These are phyloP conservation scores for Chrysochromulina parva DNA, from an alignment of 78 protist species.

Conservation along the genomic window DNA sequence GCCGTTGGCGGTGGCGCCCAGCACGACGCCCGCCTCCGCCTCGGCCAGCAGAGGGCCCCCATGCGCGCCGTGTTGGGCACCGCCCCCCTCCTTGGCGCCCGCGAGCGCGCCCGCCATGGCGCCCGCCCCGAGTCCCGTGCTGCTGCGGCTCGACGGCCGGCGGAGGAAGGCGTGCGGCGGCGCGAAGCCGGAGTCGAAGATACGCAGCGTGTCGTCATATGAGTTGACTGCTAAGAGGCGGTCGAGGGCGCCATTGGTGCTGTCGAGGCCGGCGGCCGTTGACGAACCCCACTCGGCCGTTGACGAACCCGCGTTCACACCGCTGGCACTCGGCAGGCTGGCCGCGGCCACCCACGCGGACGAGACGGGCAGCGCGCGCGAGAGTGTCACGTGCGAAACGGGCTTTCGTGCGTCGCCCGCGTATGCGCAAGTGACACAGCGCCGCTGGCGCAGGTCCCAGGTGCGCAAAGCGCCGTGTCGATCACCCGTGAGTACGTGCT, in stretches of 20 bases:
- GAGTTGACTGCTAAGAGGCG: neutral
- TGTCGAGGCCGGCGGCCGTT: too few relatives aligned
- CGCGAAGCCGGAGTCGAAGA: neutral
- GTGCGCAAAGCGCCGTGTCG: slow-evolving; percentile 44
- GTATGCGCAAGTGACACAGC: neutral
- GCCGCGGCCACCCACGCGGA: neutral
- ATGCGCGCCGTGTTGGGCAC: too few relatives aligned
- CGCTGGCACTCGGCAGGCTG: neutral
- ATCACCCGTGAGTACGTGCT: slow-evolving; percentile 67
- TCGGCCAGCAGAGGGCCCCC: too few relatives aligned
- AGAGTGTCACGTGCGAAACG: neutral
- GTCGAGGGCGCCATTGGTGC: too few relatives aligned
- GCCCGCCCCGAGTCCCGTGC: too few relatives aligned
- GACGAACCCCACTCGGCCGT: too few relatives aligned
- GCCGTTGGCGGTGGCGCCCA: too few relatives aligned
- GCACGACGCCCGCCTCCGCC: too few relatives aligned
- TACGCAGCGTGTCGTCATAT: neutral
- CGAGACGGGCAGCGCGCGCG: neutral
- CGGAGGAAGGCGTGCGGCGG: too few relatives aligned
- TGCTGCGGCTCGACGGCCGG: too few relatives aligned
- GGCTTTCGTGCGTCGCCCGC: neutral
- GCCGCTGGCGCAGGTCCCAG: slow-evolving; percentile 61
- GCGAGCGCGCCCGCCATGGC: too few relatives aligned
- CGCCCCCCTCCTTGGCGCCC: too few relatives aligned
- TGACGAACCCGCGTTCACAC: neutral